Percentiles rank a stretch among this genome's conserved stretches.
Evolutionary conservation across 495 filamentous ascomycete genomes (phyloP).

Genomic region (Chlorociboria aeruginascens): DNA sequence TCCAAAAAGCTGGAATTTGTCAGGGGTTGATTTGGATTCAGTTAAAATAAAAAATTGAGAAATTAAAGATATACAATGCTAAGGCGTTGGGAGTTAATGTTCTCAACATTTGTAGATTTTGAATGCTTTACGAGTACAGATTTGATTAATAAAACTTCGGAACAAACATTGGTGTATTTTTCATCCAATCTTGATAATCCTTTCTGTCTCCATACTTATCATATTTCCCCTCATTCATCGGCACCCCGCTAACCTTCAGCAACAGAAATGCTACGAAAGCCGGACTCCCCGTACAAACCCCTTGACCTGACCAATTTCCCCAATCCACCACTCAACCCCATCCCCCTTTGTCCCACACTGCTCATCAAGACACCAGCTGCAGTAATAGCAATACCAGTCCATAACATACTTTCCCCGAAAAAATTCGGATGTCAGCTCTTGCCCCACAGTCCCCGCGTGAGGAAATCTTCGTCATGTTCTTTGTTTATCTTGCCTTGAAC

Average conservation of each 20-base stretch:
- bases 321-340: constrained; percentile 22
- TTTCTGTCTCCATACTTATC: constrained; percentile 49
- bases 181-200: constrained; percentile 57
- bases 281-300: constrained; percentile 44
- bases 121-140: too few relatives aligned
- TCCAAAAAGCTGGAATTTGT: too few relatives aligned
- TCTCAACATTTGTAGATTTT: too few relatives aligned
- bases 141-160: constrained; percentile 52
- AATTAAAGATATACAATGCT: too few relatives aligned
- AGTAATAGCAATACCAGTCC: constrained; percentile 46
- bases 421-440: constrained; percentile 55
- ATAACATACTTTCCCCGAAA: constrained; percentile 52
- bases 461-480: constrained; percentile 48
- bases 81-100: too few relatives aligned
- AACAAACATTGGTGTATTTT: constrained; percentile 50
- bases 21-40: too few relatives aligned
- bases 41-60: too few relatives aligned
- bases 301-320: constrained; percentile 26
- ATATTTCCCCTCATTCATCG: constrained; percentile 53
- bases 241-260: constrained; percentile 46
- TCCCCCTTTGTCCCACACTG: constrained; percentile 32
- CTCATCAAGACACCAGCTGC: constrained; percentile 37
- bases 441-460: constrained; percentile 46
- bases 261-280: constrained; percentile 49
- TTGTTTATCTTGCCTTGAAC: constrained; percentile 40